Conservation (phyloP, 2,329 filamentous ascomycete species). For the Aspergillus amoenus region DNA sequence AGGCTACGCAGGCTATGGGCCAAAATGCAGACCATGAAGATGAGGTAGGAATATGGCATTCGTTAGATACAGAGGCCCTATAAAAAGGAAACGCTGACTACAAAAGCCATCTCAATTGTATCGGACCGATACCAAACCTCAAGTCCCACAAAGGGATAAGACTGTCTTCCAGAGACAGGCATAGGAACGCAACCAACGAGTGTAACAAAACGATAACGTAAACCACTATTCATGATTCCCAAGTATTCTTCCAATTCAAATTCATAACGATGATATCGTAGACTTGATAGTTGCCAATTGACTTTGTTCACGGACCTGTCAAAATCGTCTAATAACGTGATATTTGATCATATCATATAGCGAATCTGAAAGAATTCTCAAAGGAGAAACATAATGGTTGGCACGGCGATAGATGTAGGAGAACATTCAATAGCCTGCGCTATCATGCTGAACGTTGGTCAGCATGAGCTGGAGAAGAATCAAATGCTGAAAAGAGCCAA, state of each 20-base stretch:
- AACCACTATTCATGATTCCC: not conserved
- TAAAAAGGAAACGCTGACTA: not conserved
- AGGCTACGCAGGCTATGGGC: constrained; percentile 7
- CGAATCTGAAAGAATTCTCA: not conserved
- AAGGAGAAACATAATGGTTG: not conserved
- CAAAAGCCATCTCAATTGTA: not conserved
- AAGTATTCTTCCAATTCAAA: constrained; percentile 5
- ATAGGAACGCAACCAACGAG: not conserved
- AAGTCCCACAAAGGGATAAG: not conserved
- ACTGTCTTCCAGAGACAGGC: not conserved
- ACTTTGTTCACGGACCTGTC: not conserved
- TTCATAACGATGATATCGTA: constrained; percentile 8
- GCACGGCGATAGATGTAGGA: not conserved
- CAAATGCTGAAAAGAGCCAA: not conserved
- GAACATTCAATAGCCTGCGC: not conserved
- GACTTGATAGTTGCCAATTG: constrained; percentile 1
- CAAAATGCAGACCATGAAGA: not conserved
- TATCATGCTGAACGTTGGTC: not conserved
- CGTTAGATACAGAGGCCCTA: not conserved
- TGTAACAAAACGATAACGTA: not conserved
- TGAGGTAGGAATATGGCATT: constrained; percentile 1
- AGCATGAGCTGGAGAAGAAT: not conserved
- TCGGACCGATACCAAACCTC: not conserved
- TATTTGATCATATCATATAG: not conserved
- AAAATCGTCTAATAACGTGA: not conserved